Conservation (phyloP, 1,284 basidiomycete species). For the Sparassis latifolia region DNA sequence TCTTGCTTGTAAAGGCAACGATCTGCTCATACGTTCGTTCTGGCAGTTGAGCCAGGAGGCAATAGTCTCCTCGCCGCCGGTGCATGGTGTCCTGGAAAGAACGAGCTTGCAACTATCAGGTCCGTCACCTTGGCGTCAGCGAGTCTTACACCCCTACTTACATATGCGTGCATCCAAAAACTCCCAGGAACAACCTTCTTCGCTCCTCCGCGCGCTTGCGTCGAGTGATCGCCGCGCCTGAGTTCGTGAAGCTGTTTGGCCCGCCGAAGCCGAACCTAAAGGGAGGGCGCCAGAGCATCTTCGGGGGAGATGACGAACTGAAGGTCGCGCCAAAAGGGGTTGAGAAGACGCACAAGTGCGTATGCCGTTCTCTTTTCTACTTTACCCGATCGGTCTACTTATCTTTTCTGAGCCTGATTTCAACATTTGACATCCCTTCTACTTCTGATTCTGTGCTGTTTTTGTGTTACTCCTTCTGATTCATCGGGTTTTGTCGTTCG, state of each 20-base stretch:
- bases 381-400: not conserved
- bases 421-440: too few species aligned
- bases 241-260: slow-evolving; percentile 73
- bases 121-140: slow-evolving; percentile 20
- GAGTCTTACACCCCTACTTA: not conserved
- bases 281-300: slow-evolving; percentile 65
- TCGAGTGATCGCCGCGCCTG: slow-evolving; percentile 51
- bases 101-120: slow-evolving; percentile 73
- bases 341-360: slow-evolving; percentile 71
- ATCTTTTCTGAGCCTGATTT: not conserved
- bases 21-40: not conserved
- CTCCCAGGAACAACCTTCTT: slow-evolving; percentile 56
- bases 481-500: not conserved
- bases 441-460: too few species aligned
- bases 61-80: slow-evolving; percentile 75
- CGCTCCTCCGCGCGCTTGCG: slow-evolving; percentile 62
- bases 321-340: slow-evolving; percentile 87
- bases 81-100: slow-evolving; percentile 77
- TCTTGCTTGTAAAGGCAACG: not conserved
- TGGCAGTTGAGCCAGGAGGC: slow-evolving; percentile 61
- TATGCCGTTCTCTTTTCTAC: slow-evolving; percentile 1
- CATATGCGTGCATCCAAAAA: not conserved
- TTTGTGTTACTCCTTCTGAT: not conserved
- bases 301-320: slow-evolving; percentile 75
- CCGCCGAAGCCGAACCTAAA: slow-evolving; percentile 54